Conservation (phyloP, 2,329 filamentous ascomycete genomes). For the Alternaria infectoria region DNA sequence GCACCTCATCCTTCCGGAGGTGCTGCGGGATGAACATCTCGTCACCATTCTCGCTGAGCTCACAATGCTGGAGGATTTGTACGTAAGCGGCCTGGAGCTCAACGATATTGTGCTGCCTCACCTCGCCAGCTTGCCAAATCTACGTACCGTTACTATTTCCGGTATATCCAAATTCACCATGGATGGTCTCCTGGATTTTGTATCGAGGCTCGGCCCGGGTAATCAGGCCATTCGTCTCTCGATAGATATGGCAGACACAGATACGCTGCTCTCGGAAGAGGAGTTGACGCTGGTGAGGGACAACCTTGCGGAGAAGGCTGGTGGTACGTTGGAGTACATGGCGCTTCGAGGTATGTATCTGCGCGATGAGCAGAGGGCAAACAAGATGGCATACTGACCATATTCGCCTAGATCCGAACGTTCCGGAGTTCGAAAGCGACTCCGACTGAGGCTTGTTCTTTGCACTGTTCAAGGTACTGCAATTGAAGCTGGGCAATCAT, state of each 20-base stretch:
- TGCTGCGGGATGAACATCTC: slow-evolving; percentile 60
- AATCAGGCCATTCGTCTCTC: slow-evolving; percentile 53
- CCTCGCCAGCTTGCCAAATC: slow-evolving; percentile 55
- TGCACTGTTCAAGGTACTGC: not conserved
- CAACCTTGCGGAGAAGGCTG: slow-evolving; percentile 48
- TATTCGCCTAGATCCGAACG: slow-evolving; percentile 49
- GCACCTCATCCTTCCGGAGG: slow-evolving; percentile 59
- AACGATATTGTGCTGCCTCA: slow-evolving; percentile 56
- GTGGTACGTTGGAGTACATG: slow-evolving; percentile 54
- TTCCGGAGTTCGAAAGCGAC: slow-evolving; percentile 54
- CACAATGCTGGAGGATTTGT: slow-evolving; percentile 61
- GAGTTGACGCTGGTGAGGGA: slow-evolving; percentile 49
- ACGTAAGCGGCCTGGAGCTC: slow-evolving; percentile 62
- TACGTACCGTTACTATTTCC: slow-evolving; percentile 62
- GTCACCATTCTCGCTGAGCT: slow-evolving; percentile 55
- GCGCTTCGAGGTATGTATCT: slow-evolving; percentile 51
- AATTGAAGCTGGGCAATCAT: not conserved
- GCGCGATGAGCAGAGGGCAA: not conserved
- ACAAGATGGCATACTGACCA: not conserved
- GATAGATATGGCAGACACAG: slow-evolving; percentile 54
- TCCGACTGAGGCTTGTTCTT: slow-evolving; percentile 46
- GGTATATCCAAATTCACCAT: slow-evolving; percentile 63
- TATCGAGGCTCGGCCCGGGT: slow-evolving; percentile 48
- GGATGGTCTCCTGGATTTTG: slow-evolving; percentile 56
- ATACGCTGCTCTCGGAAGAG: slow-evolving; percentile 49